Evolutionary conservation across 2,329 filamentous ascomycete species (phyloP).

Genomic region (Sporothrix phasma): DNA sequence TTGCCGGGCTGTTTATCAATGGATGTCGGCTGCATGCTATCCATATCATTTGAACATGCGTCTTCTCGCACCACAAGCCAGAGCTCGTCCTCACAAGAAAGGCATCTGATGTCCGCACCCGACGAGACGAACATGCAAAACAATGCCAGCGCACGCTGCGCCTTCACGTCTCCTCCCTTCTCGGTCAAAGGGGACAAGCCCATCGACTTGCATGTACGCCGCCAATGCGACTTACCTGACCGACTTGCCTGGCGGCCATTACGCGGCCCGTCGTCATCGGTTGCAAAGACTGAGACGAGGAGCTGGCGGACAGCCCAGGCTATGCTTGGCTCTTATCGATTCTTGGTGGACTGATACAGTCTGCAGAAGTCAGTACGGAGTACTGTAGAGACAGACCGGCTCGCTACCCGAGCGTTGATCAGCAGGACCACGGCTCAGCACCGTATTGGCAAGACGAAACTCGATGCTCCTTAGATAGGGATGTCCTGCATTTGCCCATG

Average conservation of each 20-base stretch:
- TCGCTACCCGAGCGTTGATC: not conserved
- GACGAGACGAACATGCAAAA: not conserved
- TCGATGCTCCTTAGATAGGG: not conserved
- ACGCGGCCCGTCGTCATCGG: no score
- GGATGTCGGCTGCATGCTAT: not conserved
- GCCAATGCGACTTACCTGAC: not conserved
- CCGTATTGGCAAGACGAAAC: not conserved
- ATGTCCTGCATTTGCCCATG: not conserved
- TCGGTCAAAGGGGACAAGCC: not conserved
- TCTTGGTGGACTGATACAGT: no score
- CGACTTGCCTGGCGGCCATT: not conserved
- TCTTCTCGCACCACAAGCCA: not conserved
- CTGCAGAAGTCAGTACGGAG: no score
- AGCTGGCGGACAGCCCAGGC: not conserved
- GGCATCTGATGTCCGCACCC: slow-evolving; percentile 1
- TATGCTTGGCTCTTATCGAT: not conserved
- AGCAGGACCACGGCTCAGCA: not conserved
- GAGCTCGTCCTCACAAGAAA: not conserved
- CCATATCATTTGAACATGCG: slow-evolving; percentile 1
- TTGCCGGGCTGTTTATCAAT: no score
- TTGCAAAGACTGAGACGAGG: no score
- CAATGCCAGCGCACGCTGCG: not conserved
- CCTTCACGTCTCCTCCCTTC: not conserved
- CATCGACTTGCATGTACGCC: not conserved
- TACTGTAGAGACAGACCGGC: not conserved